Evolutionary conservation across 2,329 filamentous ascomycete genomes (phyloP), one percentile per base, ranked within the genome.

Genomic region (Ascochyta clinopodiicola): DNA sequence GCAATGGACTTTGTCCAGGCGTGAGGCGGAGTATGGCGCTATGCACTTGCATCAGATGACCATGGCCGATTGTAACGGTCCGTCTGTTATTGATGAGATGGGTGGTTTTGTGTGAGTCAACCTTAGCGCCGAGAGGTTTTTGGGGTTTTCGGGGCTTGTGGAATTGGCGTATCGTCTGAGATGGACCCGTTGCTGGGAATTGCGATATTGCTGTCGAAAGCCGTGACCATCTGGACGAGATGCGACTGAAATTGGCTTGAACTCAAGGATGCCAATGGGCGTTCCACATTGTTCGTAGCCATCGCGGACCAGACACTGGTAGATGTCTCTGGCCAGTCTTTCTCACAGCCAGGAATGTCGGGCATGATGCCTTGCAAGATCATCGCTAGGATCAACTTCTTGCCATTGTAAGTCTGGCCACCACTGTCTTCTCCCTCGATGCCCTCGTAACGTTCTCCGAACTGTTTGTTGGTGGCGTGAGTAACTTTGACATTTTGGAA

Each of bases 291-390:
- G 82, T 58, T 88, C 85, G 65, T 79, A 87, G 4, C 85, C 85
- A 59, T 86, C 79, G 68, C 84, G 87, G 62, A 82, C 85, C 1
- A 87, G 77, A 60, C 84, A 87, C 62, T 86, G 84, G 60, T 83
- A 86, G 31, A 72, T 70, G 35, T 72, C 5, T 34, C 21, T 0
- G 69, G 66, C 84, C 84, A 88, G 50, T 81, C 82, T 36, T 86
- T 81, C 0, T 60, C 74, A 57, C 84, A 88, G 0, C 86, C 85
- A 1, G 35, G 24, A 15, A 86, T 80, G 13, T 80, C 75, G 0
- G 81, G 81, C 29, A 81, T 64, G 0, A 83, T 60, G 59, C 88
- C 86, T 22, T 64, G 69, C 0, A 83, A 76, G 0, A 86, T 86
- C 0, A 75, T 84, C 0, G 83, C 85, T 0, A 88, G 69, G 0